These are phyloP conservation scores for Saccharum officinarum DNA, from an alignment of 176 grass and related monocot species.

Conservation along the genomic window DNA sequence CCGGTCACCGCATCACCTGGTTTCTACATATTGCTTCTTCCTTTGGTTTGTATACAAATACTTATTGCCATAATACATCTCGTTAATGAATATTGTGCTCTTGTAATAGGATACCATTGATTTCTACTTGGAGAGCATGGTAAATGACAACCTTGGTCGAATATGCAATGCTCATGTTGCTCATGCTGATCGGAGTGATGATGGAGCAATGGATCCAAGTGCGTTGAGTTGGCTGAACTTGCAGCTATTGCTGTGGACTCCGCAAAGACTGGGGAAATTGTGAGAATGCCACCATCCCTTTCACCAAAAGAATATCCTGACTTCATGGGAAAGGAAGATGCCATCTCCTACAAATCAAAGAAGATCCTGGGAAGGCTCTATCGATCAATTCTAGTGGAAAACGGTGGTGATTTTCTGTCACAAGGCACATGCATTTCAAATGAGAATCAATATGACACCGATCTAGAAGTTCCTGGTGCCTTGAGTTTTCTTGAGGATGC, in stretches of 20 bases:
- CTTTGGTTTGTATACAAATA: slow-evolving; percentile 12
- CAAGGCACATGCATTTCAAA: slow-evolving; percentile 29
- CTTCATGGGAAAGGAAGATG: slow-evolving; percentile 84
- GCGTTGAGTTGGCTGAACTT: slow-evolving; percentile 69
- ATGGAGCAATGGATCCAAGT: slow-evolving; percentile 85
- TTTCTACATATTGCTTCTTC: slow-evolving; percentile 2
- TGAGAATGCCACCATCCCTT: slow-evolving; percentile 57
- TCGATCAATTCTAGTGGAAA: slow-evolving; percentile 31
- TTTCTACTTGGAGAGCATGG: slow-evolving; percentile 95
- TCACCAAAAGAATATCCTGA: slow-evolving; percentile 83
- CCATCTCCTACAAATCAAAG: slow-evolving; percentile 66
- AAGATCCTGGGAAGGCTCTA: slow-evolving; percentile 69
- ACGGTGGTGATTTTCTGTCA: slow-evolving; percentile 13
- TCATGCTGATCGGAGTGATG: slow-evolving; percentile 76
- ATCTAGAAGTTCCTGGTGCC: slow-evolving; percentile 70
- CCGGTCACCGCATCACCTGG: not conserved
- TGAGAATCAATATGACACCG: slow-evolving; percentile 61
- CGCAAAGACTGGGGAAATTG: slow-evolving; percentile 74
- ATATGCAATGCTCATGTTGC: slow-evolving; percentile 96
- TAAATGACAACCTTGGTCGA: slow-evolving; percentile 75
- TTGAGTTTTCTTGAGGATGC: slow-evolving; percentile 50
- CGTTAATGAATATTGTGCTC: not conserved
- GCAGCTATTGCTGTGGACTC: slow-evolving; percentile 86
- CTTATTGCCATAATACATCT: not conserved
- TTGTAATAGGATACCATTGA: slow-evolving; percentile 76